phyloP scores from a whole-genome alignment of 2,329 filamentous ascomycete genomes.

The Huntiella savannae region DNA sequence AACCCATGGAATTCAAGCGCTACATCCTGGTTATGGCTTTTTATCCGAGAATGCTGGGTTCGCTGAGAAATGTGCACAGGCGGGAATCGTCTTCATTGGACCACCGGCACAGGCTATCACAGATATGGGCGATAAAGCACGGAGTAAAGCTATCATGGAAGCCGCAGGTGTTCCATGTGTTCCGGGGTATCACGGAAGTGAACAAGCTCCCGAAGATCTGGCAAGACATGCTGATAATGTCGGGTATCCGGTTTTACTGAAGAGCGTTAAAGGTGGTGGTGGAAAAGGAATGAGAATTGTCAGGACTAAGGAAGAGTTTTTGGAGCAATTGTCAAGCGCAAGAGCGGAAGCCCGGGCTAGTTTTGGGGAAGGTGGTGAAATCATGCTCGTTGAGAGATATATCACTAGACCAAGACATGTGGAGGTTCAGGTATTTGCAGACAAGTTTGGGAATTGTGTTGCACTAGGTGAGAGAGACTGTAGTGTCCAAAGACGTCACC shows the following conservation, averaged over 20 bases:
- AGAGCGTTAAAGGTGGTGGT: slow-evolving; percentile 64
- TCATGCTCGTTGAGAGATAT: slow-evolving; percentile 71
- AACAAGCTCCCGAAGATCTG: slow-evolving; percentile 49
- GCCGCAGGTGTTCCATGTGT: slow-evolving; percentile 90
- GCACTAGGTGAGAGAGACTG: slow-evolving; percentile 80
- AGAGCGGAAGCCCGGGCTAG: slow-evolving; percentile 57
- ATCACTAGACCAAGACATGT: slow-evolving; percentile 66
- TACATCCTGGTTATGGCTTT: slow-evolving; percentile 94
- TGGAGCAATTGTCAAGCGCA: slow-evolving; percentile 50
- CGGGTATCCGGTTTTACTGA: slow-evolving; percentile 52
- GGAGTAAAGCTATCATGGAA: slow-evolving; percentile 93
- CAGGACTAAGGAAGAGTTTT: slow-evolving; percentile 46
- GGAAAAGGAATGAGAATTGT: slow-evolving; percentile 76
- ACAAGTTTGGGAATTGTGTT: slow-evolving; percentile 58
- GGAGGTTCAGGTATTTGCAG: slow-evolving; percentile 80
- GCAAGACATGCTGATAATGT: slow-evolving; percentile 52
- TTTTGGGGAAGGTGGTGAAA: slow-evolving; percentile 62
- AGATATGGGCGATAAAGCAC: slow-evolving; percentile 86
- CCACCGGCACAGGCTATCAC: slow-evolving; percentile 65
- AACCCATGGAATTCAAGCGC: slow-evolving; percentile 66
- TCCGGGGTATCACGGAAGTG: slow-evolving; percentile 77
- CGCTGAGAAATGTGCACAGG: slow-evolving; percentile 70
- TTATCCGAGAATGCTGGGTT: slow-evolving; percentile 86
- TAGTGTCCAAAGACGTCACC: slow-evolving; percentile 68
- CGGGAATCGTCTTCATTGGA: slow-evolving; percentile 85